phyloP scores from a whole-genome alignment of 2,329 filamentous ascomycete species.

The Scedosporium minutisporum region DNA sequence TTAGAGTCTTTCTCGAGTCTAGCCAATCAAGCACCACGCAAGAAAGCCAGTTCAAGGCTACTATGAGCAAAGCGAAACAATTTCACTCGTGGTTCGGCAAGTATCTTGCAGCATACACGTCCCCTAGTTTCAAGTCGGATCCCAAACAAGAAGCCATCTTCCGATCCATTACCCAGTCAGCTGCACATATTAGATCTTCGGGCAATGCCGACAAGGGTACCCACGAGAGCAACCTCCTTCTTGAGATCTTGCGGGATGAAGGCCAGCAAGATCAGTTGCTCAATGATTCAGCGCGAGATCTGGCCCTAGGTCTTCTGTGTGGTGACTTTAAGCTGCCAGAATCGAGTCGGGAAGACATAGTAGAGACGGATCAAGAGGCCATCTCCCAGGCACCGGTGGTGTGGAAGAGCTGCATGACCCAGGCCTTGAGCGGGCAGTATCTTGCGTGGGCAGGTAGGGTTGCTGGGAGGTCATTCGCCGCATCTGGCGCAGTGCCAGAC shows the following conservation, averaged over 20 bases:
- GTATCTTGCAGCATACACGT: slow-evolving; percentile 56
- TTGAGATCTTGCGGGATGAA: slow-evolving; percentile 72
- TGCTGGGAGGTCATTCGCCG: slow-evolving; percentile 73
- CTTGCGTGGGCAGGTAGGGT: slow-evolving; percentile 77
- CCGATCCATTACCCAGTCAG: slow-evolving; percentile 57
- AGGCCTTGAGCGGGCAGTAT: slow-evolving; percentile 57
- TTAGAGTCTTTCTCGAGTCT: slow-evolving; percentile 66
- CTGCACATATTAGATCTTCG: slow-evolving; percentile 54
- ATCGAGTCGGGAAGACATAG: slow-evolving; percentile 46
- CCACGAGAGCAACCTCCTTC: slow-evolving; percentile 68
- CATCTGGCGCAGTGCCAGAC: slow-evolving; percentile 57
- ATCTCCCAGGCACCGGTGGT: slow-evolving; percentile 54
- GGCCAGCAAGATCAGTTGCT: slow-evolving; percentile 53
- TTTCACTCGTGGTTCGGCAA: slow-evolving; percentile 74
- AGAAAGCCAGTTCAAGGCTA: slow-evolving; percentile 70
- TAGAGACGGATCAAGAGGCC: slow-evolving; percentile 58
- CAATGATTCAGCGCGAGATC: slow-evolving; percentile 56
- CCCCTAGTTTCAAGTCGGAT: slow-evolving; percentile 37
- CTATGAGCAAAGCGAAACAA: slow-evolving; percentile 61
- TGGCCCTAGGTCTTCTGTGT: slow-evolving; percentile 66
- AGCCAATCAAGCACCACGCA: slow-evolving; percentile 73
- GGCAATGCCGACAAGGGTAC: slow-evolving; percentile 62
- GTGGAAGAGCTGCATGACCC: slow-evolving; percentile 65
- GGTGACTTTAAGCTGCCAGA: slow-evolving; percentile 56
- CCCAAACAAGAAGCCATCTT: slow-evolving; percentile 45